Evolutionary conservation across 306 rosid genomes (phyloP).

Genomic region (Rosa persica): DNA sequence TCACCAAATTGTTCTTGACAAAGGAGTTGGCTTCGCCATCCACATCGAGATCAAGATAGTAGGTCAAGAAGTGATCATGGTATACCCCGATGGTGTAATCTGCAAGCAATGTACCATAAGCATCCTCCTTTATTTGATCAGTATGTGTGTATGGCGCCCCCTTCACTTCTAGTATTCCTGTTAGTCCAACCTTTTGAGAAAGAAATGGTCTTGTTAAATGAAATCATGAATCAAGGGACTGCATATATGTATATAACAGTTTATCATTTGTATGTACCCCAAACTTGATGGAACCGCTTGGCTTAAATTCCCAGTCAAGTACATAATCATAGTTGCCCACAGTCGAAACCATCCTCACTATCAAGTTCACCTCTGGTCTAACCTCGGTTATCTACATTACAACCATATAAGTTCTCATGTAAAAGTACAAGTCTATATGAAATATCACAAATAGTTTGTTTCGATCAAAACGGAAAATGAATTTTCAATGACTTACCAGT

Average conservation of each 20-base stretch:
- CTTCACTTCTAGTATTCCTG: conserved; percentile 52
- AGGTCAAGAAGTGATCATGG: conserved; percentile 64
- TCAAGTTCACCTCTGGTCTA: conserved; percentile 48
- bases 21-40: conserved; percentile 61
- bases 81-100: conserved; percentile 53
- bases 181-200: conserved; percentile 44
- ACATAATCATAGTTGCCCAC: conserved; percentile 60
- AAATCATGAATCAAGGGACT: background rate
- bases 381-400: conserved; percentile 49
- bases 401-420: background rate
- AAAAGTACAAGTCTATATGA: background rate
- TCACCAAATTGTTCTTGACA: conserved; percentile 47
- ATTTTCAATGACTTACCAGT: conserved; percentile 17
- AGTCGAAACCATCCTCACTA: conserved; percentile 54
- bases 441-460: background rate
- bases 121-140: conserved; percentile 40
- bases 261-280: conserved; percentile 41
- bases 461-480: background rate
- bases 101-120: conserved; percentile 51
- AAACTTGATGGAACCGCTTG: conserved; percentile 56
- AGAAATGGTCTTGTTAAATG: background rate
- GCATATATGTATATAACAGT: background rate
- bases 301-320: conserved; percentile 66
- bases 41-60: conserved; percentile 59
- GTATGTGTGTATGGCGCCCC: conserved; percentile 38